Evolutionary conservation across 371 early-diverging fungal species (phyloP), one percentile per base, ranked within the genome.

Genomic region (Rhizopus arrhizus): DNA sequence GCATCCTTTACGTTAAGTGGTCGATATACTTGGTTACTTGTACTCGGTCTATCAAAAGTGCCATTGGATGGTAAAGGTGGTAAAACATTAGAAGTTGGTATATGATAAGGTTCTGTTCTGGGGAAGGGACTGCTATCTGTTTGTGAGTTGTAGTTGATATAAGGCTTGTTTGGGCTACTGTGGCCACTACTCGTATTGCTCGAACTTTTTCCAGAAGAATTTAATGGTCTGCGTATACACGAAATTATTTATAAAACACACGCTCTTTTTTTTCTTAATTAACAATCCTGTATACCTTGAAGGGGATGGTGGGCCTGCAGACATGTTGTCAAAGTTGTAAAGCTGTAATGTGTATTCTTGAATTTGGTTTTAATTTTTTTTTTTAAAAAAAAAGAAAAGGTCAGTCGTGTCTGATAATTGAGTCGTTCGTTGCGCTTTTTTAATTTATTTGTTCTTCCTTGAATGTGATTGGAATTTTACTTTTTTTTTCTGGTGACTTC

Each of bases 1-100:
- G 99, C 99, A 70, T 99, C 99, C 48, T 82, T 77, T 11, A 87
- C 88, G 57, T 87, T 87, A 40, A 87, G 53, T 12, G 77, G 77
- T 35, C 77, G 63, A 51, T 77, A 77, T 3, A 63, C 65, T 32
- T 28, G 4, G 51, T 28, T 28, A 16, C 38, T 29, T 42, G 3
- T 7, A 42, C 35, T 22, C 55, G 4, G 9, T 29, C 34, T 48
- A 28, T 48, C 15, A 29, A 29, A 22, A 28, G 16, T 48, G 31
- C n/a, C 16, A n/a, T 50, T 33, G 5, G 49, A 12, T 38, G 38
- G 1, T 28, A 22, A 13, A 32, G 58, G 31, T 3, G 53, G 31
- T 13, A 15, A 28, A 40, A 9, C 34, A 10, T 13, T 16, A 32
- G 53, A 31, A 5, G 13, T 41, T 15, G 22, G 2, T 13, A 31